These are phyloP conservation scores for Nidularia sp. DNA, from an alignment of 768 basidiomycete species.

Conservation along the genomic window DNA sequence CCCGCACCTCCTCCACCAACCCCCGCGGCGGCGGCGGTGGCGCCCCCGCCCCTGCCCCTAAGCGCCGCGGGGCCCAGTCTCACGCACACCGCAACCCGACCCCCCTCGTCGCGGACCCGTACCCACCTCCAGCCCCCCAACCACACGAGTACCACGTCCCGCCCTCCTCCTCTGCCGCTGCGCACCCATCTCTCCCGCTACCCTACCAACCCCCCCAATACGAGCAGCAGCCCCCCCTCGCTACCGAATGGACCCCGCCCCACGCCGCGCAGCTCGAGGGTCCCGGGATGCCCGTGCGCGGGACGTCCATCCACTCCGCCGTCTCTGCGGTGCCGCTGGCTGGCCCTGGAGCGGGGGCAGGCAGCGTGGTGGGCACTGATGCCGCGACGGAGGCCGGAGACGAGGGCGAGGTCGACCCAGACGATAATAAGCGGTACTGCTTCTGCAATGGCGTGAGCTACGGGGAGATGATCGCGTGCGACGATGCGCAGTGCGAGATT, in stretches of 20 bases:
- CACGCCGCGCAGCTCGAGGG: slow-evolving; percentile 62
- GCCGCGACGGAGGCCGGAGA: slow-evolving; percentile 39
- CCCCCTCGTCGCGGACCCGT: slow-evolving; percentile 20
- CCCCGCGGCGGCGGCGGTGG: slow-evolving; percentile 10
- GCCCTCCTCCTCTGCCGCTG: slow-evolving; percentile 15
- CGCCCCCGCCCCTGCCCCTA: neutral
- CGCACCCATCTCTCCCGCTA: slow-evolving; percentile 46
- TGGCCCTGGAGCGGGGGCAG: slow-evolving; percentile 15
- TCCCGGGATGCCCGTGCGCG: slow-evolving; percentile 75
- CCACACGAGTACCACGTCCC: slow-evolving; percentile 14
- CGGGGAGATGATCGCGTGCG: slow-evolving; percentile 95
- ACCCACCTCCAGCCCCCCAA: slow-evolving; percentile 15
- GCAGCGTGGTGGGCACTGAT: slow-evolving; percentile 26
- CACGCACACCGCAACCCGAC: slow-evolving; percentile 37
- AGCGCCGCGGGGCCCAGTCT: slow-evolving; percentile 2
- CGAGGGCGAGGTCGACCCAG: slow-evolving; percentile 47
- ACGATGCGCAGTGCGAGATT: slow-evolving; percentile 70
- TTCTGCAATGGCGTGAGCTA: slow-evolving; percentile 81
- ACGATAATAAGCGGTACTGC: slow-evolving; percentile 74
- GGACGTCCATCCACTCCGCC: slow-evolving; percentile 26
- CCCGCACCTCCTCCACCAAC: slow-evolving; percentile 20
- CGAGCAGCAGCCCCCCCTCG: slow-evolving; percentile 24
- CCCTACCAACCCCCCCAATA: slow-evolving; percentile 35
- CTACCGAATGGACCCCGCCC: slow-evolving; percentile 48
- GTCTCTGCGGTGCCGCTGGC: slow-evolving; percentile 21